Evolutionary conservation across 1,284 basidiomycete species (phyloP), one percentile per base, ranked within the genome.

Genomic region (Sporisorium graminicola): DNA sequence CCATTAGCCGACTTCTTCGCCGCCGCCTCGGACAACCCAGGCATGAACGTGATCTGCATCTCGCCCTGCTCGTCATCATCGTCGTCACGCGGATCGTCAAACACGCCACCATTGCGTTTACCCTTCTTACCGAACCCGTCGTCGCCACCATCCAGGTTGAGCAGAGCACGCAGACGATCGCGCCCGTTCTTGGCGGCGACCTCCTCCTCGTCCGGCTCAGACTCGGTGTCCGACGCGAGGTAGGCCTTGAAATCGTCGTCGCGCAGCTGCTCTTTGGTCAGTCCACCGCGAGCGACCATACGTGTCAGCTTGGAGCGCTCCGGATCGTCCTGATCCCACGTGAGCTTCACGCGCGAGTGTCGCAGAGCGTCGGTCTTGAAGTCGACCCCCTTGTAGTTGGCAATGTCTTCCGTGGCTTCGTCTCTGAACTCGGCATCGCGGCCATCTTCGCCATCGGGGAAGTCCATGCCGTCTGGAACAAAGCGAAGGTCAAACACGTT

Each of bases 301-400:
- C 77, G 74, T 5, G 83, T 94, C 51, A 97, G 82, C 65, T 91
- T 91, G 68, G 89, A 89, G 20, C 97, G 92, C 83, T 96, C 93
- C 2, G 94, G 92, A 81, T 99, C 96, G 86, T 99, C 97, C 74
- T 95, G 94, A 82, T 99, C 97, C 97, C 97, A 99, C 10, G 96
- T 98, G 27, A 99, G 89, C 83, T 94, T 96, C 77, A 99, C 96
- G 87, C 94, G 95, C 14, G 97, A 99, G 86, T 99, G 95, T 9
- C 97, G 92, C n/a, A 99, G 47, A 81, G 94, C 94, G 84, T 96
- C 94, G 1, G 97, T 99, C 31, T 93, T 92, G 82, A 96, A 99
- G 54, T 99, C 94, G 35, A 96, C 89, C 1, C 90, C 91, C 84
- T 92, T 92, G 87, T 94, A 94, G 33, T 88, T 86, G 26, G 87